Conservation (phyloP, 179 eudicot genomes). For the Gypsophila paniculata region DNA sequence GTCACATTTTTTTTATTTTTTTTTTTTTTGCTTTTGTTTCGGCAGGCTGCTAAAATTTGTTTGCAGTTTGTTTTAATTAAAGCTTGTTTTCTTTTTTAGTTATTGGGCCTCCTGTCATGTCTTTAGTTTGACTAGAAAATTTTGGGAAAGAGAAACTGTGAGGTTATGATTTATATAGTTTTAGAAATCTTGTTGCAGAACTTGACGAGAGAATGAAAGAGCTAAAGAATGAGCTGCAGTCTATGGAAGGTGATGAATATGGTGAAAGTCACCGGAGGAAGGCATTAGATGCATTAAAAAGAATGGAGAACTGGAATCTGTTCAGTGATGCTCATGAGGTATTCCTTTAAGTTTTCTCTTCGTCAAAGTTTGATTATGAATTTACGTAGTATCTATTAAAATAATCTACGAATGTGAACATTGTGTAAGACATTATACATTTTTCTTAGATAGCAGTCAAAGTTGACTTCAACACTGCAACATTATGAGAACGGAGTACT, state of each 20-base stretch:
- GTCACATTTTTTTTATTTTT: background rate
- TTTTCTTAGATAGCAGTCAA: background rate
- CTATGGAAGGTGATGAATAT: conserved; percentile 72
- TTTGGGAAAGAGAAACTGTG: background rate
- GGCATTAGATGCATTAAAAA: conserved; percentile 75
- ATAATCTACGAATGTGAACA: background rate
- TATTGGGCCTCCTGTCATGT: background rate
- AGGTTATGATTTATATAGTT: conserved; percentile 19
- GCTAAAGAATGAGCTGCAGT: conserved; percentile 70
- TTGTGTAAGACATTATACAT: background rate
- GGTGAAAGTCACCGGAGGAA: conserved; percentile 70
- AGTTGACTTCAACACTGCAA: background rate
- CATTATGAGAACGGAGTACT: background rate
- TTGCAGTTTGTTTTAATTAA: background rate
- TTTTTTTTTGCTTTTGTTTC: background rate
- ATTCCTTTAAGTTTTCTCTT: conserved; percentile 17
- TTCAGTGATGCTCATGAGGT: conserved; percentile 83
- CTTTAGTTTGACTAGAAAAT: conserved; percentile 3
- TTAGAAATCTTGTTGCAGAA: conserved; percentile 41
- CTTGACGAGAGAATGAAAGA: conserved; percentile 96
- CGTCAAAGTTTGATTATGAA: background rate
- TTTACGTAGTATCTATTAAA: background rate
- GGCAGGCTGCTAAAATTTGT: conserved; percentile 6
- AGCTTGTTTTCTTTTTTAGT: background rate
- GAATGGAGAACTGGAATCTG: conserved; percentile 96